These are phyloP conservation scores for Mollisiaceae sp. DNA, from an alignment of 2,329 filamentous ascomycete species.

Conservation along the genomic window DNA sequence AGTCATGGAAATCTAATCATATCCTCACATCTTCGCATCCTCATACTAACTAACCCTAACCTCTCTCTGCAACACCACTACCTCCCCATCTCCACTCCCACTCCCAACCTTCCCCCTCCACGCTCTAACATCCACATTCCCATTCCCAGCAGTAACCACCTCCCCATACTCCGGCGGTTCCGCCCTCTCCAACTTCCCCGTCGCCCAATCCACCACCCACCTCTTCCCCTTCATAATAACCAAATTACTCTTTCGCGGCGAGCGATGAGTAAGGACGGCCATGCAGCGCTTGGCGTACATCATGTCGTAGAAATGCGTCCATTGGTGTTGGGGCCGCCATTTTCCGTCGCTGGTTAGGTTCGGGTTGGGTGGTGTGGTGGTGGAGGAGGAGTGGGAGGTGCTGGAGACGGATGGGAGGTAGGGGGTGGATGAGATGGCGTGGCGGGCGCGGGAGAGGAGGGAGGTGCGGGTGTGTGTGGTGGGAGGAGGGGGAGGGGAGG, in stretches of 20 bases:
- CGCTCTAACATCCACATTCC: too few species aligned
- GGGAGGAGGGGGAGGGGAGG: constrained; percentile 1
- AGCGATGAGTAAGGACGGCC: constrained; percentile 60
- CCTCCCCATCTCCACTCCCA: constrained; percentile 8
- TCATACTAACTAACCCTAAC: neutral
- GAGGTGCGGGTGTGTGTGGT: constrained; percentile 14
- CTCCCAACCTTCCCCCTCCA: neutral
- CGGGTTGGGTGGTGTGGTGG: constrained; percentile 28
- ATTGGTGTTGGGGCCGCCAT: constrained; percentile 60
- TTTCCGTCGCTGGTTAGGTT: constrained; percentile 49
- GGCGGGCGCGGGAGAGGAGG: constrained; percentile 19
- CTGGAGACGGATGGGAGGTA: neutral
- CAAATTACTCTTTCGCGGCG: constrained; percentile 62
- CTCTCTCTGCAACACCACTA: neutral
- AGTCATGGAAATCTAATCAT: too few species aligned
- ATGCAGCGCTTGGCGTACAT: constrained; percentile 66
- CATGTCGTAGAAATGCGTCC: constrained; percentile 61
- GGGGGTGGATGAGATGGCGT: constrained; percentile 16
- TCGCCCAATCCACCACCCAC: constrained; percentile 65
- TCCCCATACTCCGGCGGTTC: constrained; percentile 60
- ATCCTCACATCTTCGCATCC: neutral
- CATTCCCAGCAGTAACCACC: constrained; percentile 2
- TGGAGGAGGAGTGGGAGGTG: constrained; percentile 14
- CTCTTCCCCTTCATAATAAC: constrained; percentile 61
- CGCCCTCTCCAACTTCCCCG: constrained; percentile 59